Evolutionary conservation across 2,329 filamentous ascomycete species (phyloP).

Genomic region (Fusarium illudens): DNA sequence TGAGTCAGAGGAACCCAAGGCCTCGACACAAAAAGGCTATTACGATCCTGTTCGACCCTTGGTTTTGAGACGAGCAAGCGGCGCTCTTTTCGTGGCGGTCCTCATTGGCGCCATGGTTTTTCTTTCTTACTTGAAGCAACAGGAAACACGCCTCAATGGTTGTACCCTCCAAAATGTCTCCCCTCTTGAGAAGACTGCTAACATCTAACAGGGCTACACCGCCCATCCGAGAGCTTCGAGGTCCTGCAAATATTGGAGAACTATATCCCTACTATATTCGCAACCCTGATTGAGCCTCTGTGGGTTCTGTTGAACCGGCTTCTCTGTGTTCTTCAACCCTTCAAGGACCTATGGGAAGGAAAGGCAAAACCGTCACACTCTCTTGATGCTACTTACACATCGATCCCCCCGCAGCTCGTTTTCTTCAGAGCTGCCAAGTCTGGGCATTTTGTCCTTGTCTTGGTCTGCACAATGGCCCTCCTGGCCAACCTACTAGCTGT

Average conservation of each 20-base stretch:
- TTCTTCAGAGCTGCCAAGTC: slow-evolving; percentile 55
- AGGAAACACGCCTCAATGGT: slow-evolving; percentile 36
- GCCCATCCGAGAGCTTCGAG: slow-evolving; percentile 46
- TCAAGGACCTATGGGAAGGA: slow-evolving; percentile 57
- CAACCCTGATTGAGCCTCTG: slow-evolving; percentile 64
- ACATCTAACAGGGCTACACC: slow-evolving; percentile 40
- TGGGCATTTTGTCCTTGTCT: slow-evolving; percentile 55
- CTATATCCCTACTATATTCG: slow-evolving; percentile 63
- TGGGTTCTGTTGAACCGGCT: slow-evolving; percentile 64
- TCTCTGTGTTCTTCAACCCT: slow-evolving; percentile 63
- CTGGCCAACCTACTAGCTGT: slow-evolving; percentile 63
- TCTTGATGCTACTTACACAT: slow-evolving; percentile 58
- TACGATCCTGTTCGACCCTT: slow-evolving; percentile 41
- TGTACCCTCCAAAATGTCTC: not conserved
- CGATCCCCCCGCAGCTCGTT: slow-evolving; percentile 63
- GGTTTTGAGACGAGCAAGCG: slow-evolving; percentile 26
- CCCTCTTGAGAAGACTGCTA: too few species aligned
- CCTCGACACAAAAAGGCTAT: slow-evolving; percentile 14
- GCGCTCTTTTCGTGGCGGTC: slow-evolving; percentile 16
- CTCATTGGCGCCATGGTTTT: slow-evolving; percentile 23
- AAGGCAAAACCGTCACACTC: slow-evolving; percentile 47
- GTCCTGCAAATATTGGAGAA: slow-evolving; percentile 52
- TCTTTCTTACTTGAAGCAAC: slow-evolving; percentile 37
- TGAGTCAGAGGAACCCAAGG: not conserved
- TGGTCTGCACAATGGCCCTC: slow-evolving; percentile 58